These are phyloP conservation scores for Saksenaea oblongispora DNA, from an alignment of 371 early-diverging fungal species.

Conservation along the genomic window DNA sequence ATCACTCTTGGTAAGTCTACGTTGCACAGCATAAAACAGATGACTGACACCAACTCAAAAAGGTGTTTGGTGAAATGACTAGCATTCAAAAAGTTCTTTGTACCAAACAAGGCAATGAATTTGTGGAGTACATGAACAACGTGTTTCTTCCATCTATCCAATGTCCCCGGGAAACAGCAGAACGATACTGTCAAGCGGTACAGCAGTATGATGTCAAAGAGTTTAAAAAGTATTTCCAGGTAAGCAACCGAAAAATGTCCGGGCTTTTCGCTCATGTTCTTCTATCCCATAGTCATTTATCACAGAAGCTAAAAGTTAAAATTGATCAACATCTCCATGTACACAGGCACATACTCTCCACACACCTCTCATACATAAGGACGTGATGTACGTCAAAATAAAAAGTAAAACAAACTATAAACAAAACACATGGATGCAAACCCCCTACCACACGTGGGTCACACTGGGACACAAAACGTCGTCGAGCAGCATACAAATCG, in stretches of 20 bases:
- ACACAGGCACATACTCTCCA: constrained; percentile 1
- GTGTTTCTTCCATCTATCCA: constrained; percentile 70
- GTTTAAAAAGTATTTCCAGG: constrained; percentile 76
- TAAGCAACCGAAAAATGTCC: constrained; percentile 26
- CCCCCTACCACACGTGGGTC: too few relatives aligned
- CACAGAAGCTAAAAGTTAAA: constrained; percentile 28
- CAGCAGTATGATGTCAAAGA: constrained; percentile 66
- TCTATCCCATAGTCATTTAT: constrained; percentile 42
- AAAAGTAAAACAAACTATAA: not conserved
- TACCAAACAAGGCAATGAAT: constrained; percentile 62
- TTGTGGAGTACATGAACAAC: constrained; percentile 64
- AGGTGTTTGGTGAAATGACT: constrained; percentile 82
- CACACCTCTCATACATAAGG: constrained; percentile 3
- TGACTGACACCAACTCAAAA: not conserved
- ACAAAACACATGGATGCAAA: not conserved
- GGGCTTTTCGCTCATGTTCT: not conserved
- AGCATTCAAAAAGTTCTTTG: constrained; percentile 72
- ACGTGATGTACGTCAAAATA: not conserved
- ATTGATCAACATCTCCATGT: not conserved
- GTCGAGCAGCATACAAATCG: too few relatives aligned
- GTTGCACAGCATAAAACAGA: not conserved
- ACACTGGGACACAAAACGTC: too few relatives aligned
- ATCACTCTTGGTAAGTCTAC: constrained; percentile 58
- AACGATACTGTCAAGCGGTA: constrained; percentile 67
- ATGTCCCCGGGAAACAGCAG: constrained; percentile 65